Evolutionary conservation across 805 yeast species (phyloP), one percentile per base, ranked within the genome.

Genomic region (Jamesozyma spencerorum): DNA sequence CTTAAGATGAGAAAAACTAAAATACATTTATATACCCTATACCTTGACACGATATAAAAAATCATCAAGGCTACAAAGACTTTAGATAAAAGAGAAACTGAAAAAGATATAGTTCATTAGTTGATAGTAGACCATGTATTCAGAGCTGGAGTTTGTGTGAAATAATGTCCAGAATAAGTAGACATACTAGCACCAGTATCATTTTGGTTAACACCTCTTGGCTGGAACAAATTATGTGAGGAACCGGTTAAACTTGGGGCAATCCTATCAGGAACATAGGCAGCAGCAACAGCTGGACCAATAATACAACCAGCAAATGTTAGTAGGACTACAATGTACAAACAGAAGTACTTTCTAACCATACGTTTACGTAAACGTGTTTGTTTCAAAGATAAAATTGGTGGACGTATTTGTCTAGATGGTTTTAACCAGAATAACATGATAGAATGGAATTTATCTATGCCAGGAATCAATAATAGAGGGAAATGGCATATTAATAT

Each of bases 371-470:
- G 81, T 65, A 88, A 78, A 69, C 85, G 81, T 44, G 94, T 88
- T 71, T 90, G 97, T 70, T 92, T 92, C 69, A 90, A 71, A 15
- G 97, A 86, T 69, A 85, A 87, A 62, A 92, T 86, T 53, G 97
- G 97, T 48, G 96, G 97, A 66, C 97, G 83, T 60, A 90, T 88
- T 70, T 86, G 94, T 69, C 94, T 82, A 45, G 90, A 73, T 43
- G 97, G 98, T 64, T 85, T 85, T 68, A 92, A 80, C 98, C 98
- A 92, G 79, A 92, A 92, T 66, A 92, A 72, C 94, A 90, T 81
- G 64, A 87, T 81, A 33, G 97, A 90, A 68, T 92, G 99, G 94
- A 95, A 85, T 72, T 85, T 85, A 69, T 92, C 98, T 63, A 87
- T 69, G 64, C 77, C 73, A 56, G 99, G 99, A 55, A 90, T 70